phyloP scores from a whole-genome alignment of 2,329 filamentous ascomycete species.

The Exophiala sp. region DNA sequence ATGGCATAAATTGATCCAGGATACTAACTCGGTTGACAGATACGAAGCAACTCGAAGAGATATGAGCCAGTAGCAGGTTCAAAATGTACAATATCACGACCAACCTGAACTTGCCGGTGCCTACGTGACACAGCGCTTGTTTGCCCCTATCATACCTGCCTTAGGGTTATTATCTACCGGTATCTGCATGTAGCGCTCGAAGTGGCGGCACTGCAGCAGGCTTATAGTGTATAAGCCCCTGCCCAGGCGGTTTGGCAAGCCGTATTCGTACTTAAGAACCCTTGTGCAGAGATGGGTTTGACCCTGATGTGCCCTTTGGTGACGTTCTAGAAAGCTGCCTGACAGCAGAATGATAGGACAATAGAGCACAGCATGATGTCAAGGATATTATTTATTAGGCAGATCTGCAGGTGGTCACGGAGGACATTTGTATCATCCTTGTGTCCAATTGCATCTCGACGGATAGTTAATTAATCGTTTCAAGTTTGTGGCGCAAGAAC shows the following conservation, averaged over 20 bases:
- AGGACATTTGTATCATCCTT: neutral
- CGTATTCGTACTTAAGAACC: too few species aligned
- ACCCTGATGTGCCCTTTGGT: neutral
- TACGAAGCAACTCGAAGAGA: conserved; percentile 28
- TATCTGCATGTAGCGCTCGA: neutral
- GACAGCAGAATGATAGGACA: neutral
- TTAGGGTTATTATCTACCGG: neutral
- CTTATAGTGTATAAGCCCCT: neutral
- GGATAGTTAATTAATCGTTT: neutral
- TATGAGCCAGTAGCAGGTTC: neutral
- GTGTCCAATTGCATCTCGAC: neutral
- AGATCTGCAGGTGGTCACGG: too few species aligned
- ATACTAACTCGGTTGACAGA: conserved; percentile 21
- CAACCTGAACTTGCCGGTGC: too few species aligned
- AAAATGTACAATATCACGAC: neutral
- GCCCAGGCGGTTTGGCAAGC: neutral
- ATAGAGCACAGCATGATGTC: conserved; percentile 1
- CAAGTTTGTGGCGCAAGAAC: too few species aligned
- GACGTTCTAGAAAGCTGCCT: neutral
- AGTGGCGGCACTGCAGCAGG: neutral
- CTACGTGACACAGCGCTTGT: too few species aligned
- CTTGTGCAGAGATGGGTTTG: neutral
- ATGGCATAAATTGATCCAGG: neutral
- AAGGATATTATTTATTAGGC: too few species aligned
- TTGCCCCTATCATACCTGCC: too few species aligned